These are phyloP conservation scores for Chondrostereum purpureum DNA, from an alignment of 1,284 basidiomycete genomes.

Conservation along the genomic window DNA sequence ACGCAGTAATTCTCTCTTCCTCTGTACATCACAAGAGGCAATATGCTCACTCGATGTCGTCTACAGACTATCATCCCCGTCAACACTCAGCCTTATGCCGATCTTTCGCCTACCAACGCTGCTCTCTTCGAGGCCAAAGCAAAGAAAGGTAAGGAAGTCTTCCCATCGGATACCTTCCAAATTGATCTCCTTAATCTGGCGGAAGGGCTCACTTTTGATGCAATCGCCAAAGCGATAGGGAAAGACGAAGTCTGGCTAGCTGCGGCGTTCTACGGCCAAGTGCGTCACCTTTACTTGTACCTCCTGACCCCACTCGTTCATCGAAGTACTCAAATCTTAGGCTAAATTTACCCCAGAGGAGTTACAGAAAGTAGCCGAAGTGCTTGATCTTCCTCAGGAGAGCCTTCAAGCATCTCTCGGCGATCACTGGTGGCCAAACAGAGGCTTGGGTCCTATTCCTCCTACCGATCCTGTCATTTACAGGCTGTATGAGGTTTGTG, in stretches of 20 bases:
- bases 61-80: conserved; percentile 30
- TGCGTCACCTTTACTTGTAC: no score
- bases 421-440: conserved; percentile 65
- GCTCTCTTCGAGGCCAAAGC: conserved; percentile 65
- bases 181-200: conserved; percentile 10
- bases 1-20: no score
- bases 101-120: conserved; percentile 46
- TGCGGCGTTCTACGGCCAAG: conserved; percentile 81
- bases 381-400: conserved; percentile 40
- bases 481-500: conserved; percentile 72
- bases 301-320: conserved; percentile 1
- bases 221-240: conserved; percentile 63
- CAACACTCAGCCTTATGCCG: conserved; percentile 40
- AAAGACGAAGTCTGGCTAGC: conserved; percentile 88
- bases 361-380: conserved; percentile 42
- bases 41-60: conserved; percentile 22
- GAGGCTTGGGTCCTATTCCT: conserved; percentile 60
- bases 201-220: conserved; percentile 67
- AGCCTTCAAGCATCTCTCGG: conserved; percentile 48
- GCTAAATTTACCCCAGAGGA: conserved; percentile 66
- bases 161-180: conserved; percentile 3
- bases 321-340: conserved; percentile 24
- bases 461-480: conserved; percentile 82
- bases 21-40: no score
- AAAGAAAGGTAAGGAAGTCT: conserved; percentile 40